phyloP scores from a whole-genome alignment of 2,329 filamentous ascomycete genomes.

The Xylaria polymorpha region DNA sequence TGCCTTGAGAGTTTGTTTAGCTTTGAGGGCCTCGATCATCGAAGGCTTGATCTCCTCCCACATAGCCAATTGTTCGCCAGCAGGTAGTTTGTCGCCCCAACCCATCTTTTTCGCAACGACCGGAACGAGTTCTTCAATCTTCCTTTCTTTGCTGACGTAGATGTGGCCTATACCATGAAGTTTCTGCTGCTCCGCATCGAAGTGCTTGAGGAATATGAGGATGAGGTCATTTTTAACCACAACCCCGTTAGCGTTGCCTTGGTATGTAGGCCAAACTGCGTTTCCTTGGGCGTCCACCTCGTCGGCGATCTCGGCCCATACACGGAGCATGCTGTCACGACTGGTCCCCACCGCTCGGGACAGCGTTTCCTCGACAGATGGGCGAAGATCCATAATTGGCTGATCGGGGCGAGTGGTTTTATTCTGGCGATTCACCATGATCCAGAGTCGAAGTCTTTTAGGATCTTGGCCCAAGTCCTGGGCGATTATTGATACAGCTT shows the following conservation, averaged over 20 bases:
- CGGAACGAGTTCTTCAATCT: slow-evolving; percentile 84
- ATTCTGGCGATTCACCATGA: slow-evolving; percentile 98
- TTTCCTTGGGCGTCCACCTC: slow-evolving; percentile 75
- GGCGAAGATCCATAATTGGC: slow-evolving; percentile 80
- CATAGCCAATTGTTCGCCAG: slow-evolving; percentile 71
- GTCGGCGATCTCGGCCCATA: slow-evolving; percentile 87
- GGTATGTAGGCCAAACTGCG: slow-evolving; percentile 75
- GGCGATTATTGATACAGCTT: slow-evolving; percentile 78
- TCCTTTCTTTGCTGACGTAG: slow-evolving; percentile 88
- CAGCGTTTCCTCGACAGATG: slow-evolving; percentile 79
- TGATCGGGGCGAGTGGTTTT: slow-evolving; percentile 94
- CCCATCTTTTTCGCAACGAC: slow-evolving; percentile 84
- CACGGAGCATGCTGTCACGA: slow-evolving; percentile 78
- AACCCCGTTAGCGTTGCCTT: slow-evolving; percentile 66
- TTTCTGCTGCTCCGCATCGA: slow-evolving; percentile 80
- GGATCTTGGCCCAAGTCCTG: slow-evolving; percentile 75
- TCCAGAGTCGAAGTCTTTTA: slow-evolving; percentile 84
- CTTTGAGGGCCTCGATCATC: slow-evolving; percentile 96
- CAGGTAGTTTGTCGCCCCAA: slow-evolving; percentile 80
- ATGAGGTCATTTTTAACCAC: slow-evolving; percentile 72
- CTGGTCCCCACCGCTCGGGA: slow-evolving; percentile 62
- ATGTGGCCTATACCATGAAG: slow-evolving; percentile 83
- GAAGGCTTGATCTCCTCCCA: slow-evolving; percentile 98
- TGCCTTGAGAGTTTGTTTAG: slow-evolving; percentile 86
- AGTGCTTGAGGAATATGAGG: slow-evolving; percentile 92